Conservation (phyloP, 1,284 basidiomycete species). For the Acaromyces ingoldii region DNA sequence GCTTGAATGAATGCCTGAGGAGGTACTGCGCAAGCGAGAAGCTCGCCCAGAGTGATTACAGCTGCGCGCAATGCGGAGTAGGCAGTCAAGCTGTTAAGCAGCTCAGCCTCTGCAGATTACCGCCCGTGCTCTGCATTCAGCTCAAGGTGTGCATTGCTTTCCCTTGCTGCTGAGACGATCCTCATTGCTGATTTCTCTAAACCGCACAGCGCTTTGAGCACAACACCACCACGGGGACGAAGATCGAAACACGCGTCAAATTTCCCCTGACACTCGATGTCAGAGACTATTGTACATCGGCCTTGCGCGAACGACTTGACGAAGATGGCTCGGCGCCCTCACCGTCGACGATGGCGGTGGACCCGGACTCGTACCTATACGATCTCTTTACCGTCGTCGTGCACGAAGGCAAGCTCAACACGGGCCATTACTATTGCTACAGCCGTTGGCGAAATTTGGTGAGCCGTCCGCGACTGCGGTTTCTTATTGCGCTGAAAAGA, state of each 20-base stretch:
- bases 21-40: constrained; percentile 43
- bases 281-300: constrained; percentile 70
- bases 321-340: too few species aligned
- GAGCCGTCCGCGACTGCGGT: constrained; percentile 30
- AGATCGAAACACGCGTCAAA: constrained; percentile 77
- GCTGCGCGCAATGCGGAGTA: constrained; percentile 60
- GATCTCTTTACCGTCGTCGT: constrained; percentile 90
- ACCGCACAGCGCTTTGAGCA: constrained; percentile 79
- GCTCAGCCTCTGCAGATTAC: constrained; percentile 75
- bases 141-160: constrained; percentile 77
- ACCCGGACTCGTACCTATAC: constrained; percentile 58
- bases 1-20: constrained; percentile 29
- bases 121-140: constrained; percentile 87
- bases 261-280: constrained; percentile 83
- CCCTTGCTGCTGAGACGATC: background rate
- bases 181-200: background rate
- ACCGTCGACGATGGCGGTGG: too few species aligned
- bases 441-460: constrained; percentile 71
- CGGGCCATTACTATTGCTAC: constrained; percentile 87
- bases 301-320: constrained; percentile 23
- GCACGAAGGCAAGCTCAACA: constrained; percentile 83
- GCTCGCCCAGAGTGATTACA: constrained; percentile 53
- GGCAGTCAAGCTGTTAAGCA: constrained; percentile 64
- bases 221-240: constrained; percentile 62
- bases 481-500: background rate